Evolutionary conservation across 768 basidiomycete genomes (phyloP).

Genomic region (Suillus placidus): DNA sequence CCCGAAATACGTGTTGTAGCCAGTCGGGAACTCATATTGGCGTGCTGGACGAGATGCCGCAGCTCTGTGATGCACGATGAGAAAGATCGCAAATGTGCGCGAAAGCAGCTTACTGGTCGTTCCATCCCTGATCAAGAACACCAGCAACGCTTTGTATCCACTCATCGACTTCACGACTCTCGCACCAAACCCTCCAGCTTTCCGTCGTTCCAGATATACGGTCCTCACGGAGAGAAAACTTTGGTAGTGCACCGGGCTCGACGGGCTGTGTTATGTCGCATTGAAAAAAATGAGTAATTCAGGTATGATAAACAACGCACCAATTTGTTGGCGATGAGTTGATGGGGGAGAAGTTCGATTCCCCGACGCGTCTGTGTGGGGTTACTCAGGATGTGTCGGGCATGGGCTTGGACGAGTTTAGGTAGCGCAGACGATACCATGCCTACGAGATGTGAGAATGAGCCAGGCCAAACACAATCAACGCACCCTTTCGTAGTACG

Average conservation of each 20-base stretch:
- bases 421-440: constrained; percentile 76
- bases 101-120: constrained; percentile 67
- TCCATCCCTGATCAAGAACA: constrained; percentile 86
- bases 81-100: neutral
- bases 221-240: constrained; percentile 75
- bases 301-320: constrained; percentile 39
- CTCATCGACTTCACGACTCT: constrained; percentile 84
- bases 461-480: neutral
- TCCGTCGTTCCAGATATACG: constrained; percentile 71
- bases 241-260: constrained; percentile 64
- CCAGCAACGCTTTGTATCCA: constrained; percentile 91
- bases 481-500: constrained; percentile 88
- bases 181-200: constrained; percentile 81
- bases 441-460: constrained; percentile 47
- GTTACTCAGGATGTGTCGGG: constrained; percentile 64
- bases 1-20: constrained; percentile 84
- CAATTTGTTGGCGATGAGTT: constrained; percentile 82
- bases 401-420: constrained; percentile 78
- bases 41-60: constrained; percentile 58
- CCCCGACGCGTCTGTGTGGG: constrained; percentile 52
- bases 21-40: constrained; percentile 95
- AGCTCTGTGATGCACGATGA: constrained; percentile 41
- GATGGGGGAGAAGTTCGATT: constrained; percentile 80
- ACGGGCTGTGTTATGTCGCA: constrained; percentile 58
- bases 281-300: constrained; percentile 12